Evolutionary conservation across 352 stramenopile genomes (phyloP).

Genomic region (Globisporangium nodosum): DNA sequence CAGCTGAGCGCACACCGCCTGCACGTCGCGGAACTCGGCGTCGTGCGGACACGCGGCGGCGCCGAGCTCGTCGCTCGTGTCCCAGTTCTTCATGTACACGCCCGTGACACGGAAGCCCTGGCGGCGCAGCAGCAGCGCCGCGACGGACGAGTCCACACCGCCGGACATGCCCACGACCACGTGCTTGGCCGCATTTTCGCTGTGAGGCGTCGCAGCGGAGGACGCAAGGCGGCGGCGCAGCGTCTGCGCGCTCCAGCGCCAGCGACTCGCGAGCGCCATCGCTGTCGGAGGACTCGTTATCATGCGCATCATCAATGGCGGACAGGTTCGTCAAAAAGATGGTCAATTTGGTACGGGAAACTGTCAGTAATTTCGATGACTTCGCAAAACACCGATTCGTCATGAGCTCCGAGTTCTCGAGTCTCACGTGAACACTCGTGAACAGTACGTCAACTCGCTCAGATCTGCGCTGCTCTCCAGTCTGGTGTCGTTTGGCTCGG

Average conservation of each 20-base stretch:
- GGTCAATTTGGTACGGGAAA: not conserved
- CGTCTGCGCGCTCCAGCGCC: not conserved
- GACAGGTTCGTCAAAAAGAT: not conserved
- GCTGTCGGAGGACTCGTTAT: not conserved
- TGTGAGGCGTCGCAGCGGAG: not conserved
- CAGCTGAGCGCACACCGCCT: constrained; percentile 89
- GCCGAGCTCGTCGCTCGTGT: constrained; percentile 90
- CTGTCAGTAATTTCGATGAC: no score
- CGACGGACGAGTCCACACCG: constrained; percentile 97
- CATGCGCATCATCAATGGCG: not conserved
- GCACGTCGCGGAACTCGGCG: constrained; percentile 91
- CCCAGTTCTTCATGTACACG: constrained; percentile 99
- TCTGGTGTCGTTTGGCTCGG: no score
- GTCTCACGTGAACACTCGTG: no score
- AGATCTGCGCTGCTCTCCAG: no score
- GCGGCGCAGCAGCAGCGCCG: constrained; percentile 88
- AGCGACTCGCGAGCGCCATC: not conserved
- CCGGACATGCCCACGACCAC: constrained; percentile 97
- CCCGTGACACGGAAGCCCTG: constrained; percentile 91
- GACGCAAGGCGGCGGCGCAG: not conserved
- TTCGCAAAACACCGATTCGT: no score
- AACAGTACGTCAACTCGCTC: no score
- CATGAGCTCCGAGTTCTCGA: no score
- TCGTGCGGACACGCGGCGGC: constrained; percentile 80
- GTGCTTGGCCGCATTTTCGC: constrained; percentile 36